A percentile compares a stretch with the other conserved stretches of the same genome.
Conservation (phyloP, 164 flowering plant genomes). For the Annona cherimola region DNA sequence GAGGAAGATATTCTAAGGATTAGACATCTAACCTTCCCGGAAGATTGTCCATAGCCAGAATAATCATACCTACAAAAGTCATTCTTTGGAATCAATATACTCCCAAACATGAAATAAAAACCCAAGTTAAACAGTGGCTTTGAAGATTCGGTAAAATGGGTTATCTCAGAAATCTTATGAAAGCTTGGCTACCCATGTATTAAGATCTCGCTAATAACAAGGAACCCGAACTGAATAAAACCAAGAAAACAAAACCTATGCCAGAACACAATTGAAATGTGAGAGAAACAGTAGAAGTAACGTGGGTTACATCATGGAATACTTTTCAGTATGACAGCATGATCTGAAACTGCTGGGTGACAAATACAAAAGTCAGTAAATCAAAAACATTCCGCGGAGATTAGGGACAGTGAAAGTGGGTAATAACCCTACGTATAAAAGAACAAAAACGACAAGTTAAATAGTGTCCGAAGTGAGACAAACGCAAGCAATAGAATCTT, state of each 20-base stretch:
- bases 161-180: too few species aligned
- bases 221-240: too few species aligned
- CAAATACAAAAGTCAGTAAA: neutral
- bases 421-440: neutral
- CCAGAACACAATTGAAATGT: too few species aligned
- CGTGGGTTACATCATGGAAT: too few species aligned
- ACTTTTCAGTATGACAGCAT: too few species aligned
- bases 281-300: too few species aligned
- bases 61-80: constrained; percentile 59
- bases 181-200: too few species aligned
- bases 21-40: constrained; percentile 63
- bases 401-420: neutral
- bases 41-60: constrained; percentile 85
- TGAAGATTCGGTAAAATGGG: too few species aligned
- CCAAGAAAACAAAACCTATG: too few species aligned
- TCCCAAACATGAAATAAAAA: neutral
- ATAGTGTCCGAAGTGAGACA: neutral
- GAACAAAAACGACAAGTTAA: neutral
- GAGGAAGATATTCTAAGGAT: constrained; percentile 1
- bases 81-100: neutral
- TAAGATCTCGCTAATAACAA: too few species aligned
- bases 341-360: too few species aligned
- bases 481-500: neutral
- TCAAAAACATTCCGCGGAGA: neutral
- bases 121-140: neutral